These are phyloP conservation scores for Chenopodium formosanum DNA, from an alignment of 148 eudicot species.

Conservation along the genomic window DNA sequence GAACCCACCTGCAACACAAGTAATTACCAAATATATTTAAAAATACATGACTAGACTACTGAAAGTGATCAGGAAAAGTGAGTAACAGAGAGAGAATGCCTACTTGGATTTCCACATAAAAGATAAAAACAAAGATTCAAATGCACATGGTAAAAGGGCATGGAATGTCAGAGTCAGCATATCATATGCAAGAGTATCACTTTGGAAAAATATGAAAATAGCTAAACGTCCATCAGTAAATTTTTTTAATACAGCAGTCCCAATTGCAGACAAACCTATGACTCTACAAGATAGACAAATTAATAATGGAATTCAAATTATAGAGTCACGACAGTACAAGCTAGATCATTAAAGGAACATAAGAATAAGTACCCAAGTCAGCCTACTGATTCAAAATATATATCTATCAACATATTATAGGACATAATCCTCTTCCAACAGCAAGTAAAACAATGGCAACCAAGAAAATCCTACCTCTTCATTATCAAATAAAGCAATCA, in stretches of 20 bases:
- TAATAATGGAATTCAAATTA: background rate
- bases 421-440: background rate
- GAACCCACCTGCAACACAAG: conserved; percentile 76
- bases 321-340: background rate
- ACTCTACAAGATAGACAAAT: background rate
- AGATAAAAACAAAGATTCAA: background rate
- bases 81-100: background rate
- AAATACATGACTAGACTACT: background rate
- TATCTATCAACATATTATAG: background rate
- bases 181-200: background rate
- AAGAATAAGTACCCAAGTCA: background rate
- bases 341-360: background rate
- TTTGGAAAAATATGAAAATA: background rate
- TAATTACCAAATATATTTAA: conserved; percentile 8
- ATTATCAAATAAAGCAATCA: conserved; percentile 94
- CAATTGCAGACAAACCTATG: background rate
- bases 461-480: conserved; percentile 65
- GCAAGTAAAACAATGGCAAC: background rate
- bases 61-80: background rate
- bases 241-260: no score
- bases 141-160: background rate
- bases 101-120: background rate
- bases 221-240: background rate
- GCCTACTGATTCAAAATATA: background rate
- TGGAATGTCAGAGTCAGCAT: background rate